Percentiles rank a stretch among this genome's conserved stretches.
These are phyloP conservation scores for Simmondsia chinensis DNA, from an alignment of 148 eudicot genomes.

Conservation along the genomic window DNA sequence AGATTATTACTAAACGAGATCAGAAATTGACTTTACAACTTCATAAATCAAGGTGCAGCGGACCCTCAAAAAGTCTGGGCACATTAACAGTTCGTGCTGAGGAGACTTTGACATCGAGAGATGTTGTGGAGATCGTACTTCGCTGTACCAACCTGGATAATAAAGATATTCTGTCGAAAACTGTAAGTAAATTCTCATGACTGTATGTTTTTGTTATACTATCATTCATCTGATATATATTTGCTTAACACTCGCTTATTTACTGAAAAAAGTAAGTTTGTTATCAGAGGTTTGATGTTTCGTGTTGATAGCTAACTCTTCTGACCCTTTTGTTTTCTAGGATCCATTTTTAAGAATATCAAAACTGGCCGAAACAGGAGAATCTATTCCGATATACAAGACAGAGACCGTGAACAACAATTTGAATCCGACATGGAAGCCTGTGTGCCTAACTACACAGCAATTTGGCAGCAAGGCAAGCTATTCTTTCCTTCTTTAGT, in stretches of 20 bases:
- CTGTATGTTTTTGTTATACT: background rate
- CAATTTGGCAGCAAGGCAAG: slow-evolving; percentile 79
- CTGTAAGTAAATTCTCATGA: slow-evolving; percentile 38
- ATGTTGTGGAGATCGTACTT: slow-evolving; percentile 57
- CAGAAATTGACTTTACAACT: slow-evolving; percentile 56
- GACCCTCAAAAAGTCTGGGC: slow-evolving; percentile 36
- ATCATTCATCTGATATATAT: background rate
- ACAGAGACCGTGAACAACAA: slow-evolving; percentile 77
- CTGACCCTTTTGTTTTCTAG: slow-evolving; percentile 25
- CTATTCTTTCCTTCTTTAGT: slow-evolving; percentile 12
- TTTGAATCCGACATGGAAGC: slow-evolving; percentile 87
- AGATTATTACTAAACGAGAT: slow-evolving; percentile 70
- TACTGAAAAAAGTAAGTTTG: too few species aligned
- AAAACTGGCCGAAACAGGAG: slow-evolving; percentile 62
- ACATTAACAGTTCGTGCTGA: slow-evolving; percentile 63
- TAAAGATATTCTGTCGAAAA: slow-evolving; percentile 80
- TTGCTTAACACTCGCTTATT: too few species aligned
- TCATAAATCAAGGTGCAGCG: slow-evolving; percentile 25
- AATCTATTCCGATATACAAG: slow-evolving; percentile 71
- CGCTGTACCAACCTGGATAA: slow-evolving; percentile 57
- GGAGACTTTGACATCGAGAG: slow-evolving; percentile 60
- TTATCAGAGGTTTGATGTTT: background rate
- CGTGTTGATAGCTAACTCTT: slow-evolving; percentile 5
- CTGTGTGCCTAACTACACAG: slow-evolving; percentile 60
- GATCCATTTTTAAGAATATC: slow-evolving; percentile 94